These are phyloP conservation scores for Termitomyces sp. DNA, from an alignment of 768 basidiomycete genomes.

Conservation along the genomic window DNA sequence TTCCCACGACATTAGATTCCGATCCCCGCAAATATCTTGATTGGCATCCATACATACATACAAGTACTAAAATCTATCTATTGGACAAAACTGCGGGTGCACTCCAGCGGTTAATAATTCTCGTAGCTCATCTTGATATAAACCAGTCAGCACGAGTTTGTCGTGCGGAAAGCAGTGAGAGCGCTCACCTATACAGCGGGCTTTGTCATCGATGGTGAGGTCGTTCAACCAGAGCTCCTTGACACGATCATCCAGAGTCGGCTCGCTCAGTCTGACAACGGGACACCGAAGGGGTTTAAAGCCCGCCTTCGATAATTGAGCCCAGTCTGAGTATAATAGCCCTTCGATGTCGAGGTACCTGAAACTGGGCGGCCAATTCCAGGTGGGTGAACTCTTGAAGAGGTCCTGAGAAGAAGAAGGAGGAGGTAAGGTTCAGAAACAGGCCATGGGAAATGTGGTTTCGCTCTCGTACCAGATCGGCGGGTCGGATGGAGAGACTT, in stretches of 20 bases:
- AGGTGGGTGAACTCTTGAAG: background rate
- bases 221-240: background rate
- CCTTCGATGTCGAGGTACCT: background rate
- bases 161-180: background rate
- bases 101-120: background rate
- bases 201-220: background rate
- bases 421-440: background rate
- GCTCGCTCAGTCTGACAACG: background rate
- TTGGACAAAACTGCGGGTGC: background rate
- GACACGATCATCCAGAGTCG: background rate
- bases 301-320: background rate
- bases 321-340: background rate
- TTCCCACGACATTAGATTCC: background rate
- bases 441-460: background rate
- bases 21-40: background rate
- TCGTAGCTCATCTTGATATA: background rate
- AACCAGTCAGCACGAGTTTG: background rate
- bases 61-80: background rate
- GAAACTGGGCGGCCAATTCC: background rate
- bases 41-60: too few species aligned
- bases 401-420: background rate
- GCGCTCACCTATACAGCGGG: background rate
- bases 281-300: background rate
- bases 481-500: background rate
- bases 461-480: background rate